Evolutionary conservation across 2,329 filamentous ascomycete genomes (phyloP).

Genomic region (Fonsecaea pedrosoi): DNA sequence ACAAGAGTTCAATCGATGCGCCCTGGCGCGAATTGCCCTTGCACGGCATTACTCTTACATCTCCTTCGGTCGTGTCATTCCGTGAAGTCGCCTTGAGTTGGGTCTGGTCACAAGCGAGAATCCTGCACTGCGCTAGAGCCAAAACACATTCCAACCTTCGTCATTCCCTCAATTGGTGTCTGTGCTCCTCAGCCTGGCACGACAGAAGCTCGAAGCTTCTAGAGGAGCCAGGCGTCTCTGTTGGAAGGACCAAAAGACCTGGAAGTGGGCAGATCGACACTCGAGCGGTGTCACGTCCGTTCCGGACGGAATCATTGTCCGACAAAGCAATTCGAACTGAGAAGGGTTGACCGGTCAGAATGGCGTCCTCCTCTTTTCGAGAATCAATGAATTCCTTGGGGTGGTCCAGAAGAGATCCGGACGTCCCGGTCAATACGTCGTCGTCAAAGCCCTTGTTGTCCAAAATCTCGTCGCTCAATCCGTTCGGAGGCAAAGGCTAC

Average conservation of each 20-base stretch:
- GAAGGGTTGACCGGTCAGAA: constrained; percentile 48
- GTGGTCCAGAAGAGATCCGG: constrained; percentile 84
- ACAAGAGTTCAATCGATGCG: constrained; percentile 23
- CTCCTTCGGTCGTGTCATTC: constrained; percentile 8
- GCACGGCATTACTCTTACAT: constrained; percentile 6
- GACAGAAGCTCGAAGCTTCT: constrained; percentile 4
- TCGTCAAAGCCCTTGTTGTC: constrained; percentile 77
- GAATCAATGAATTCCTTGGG: constrained; percentile 94
- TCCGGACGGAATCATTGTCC: constrained; percentile 15
- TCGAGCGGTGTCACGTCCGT: constrained; percentile 5
- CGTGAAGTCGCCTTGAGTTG: constrained; percentile 27
- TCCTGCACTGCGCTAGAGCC: constrained; percentile 10
- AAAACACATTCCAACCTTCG: constrained; percentile 16
- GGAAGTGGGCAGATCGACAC: constrained; percentile 18
- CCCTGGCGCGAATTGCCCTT: constrained; percentile 3
- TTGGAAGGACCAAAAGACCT: constrained; percentile 10
- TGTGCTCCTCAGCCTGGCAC: constrained; percentile 7
- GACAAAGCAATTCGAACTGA: constrained; percentile 2
- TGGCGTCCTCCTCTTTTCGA: constrained; percentile 89
- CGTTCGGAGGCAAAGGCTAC: constrained; percentile 82
- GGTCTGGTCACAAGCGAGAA: constrained; percentile 28
- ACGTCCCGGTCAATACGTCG: constrained; percentile 73
- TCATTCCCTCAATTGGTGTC: constrained; percentile 15
- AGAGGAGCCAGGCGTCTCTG: constrained; percentile 7
- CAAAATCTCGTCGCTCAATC: constrained; percentile 83